Percentiles rank a stretch among this genome's conserved stretches.
Conservation (phyloP, 768 basidiomycete genomes). For the Punctularia strigosozonata region DNA sequence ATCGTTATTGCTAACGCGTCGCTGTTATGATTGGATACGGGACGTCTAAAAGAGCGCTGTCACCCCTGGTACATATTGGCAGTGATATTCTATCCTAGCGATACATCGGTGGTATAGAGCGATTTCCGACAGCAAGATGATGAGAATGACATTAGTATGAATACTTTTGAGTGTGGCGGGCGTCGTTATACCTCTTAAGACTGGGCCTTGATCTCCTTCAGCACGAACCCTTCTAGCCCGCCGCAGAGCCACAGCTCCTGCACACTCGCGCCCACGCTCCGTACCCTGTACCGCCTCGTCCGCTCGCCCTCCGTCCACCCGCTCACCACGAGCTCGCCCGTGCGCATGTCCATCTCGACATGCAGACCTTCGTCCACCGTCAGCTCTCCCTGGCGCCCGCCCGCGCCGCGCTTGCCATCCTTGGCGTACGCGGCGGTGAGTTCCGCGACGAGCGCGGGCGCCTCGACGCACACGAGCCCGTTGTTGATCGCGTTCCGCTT, state of each 20-base stretch:
- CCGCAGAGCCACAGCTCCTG: conserved; percentile 97
- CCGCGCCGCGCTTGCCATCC: conserved; percentile 64
- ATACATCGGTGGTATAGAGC: too few species aligned
- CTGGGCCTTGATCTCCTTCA: conserved; percentile 49
- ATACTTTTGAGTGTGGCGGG: too few species aligned
- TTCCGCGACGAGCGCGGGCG: conserved; percentile 78
- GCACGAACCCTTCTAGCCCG: conserved; percentile 84
- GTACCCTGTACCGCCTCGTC: conserved; percentile 53
- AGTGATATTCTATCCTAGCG: too few species aligned
- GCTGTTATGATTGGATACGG: too few species aligned
- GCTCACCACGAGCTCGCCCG: conserved; percentile 54
- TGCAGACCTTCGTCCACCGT: conserved; percentile 67
- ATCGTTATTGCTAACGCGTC: too few species aligned
- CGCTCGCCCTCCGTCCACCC: conserved; percentile 29
- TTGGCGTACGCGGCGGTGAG: conserved; percentile 66
- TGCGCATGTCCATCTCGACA: conserved; percentile 54
- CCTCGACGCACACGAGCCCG: conserved; percentile 89
- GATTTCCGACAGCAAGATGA: too few species aligned
- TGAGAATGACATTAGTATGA: too few species aligned
- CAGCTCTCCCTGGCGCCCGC: conserved; percentile 71
- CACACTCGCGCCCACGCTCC: conserved; percentile 83
- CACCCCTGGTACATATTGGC: too few species aligned
- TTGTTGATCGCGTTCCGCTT: conserved; percentile 99
- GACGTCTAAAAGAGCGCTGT: too few species aligned
- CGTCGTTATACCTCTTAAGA: too few species aligned